Conservation (phyloP, 208 protist species). For the Tritrichomonas foetus region DNA sequence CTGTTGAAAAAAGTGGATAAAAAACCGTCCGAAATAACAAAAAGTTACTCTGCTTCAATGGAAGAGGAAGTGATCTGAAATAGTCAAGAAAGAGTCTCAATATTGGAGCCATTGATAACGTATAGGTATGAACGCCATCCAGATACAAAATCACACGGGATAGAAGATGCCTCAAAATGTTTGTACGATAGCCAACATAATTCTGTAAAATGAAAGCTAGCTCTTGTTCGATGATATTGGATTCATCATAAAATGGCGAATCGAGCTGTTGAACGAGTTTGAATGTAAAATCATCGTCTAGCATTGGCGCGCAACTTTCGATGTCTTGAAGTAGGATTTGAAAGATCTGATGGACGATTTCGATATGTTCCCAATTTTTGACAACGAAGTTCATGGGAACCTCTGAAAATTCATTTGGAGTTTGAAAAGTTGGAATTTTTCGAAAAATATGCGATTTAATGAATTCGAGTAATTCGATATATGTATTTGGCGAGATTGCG, state of each 20-base stretch:
- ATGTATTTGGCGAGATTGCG: not conserved
- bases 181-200: not conserved
- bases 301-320: not conserved
- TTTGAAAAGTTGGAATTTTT: not conserved
- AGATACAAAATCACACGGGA: not conserved
- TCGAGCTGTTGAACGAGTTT: not conserved
- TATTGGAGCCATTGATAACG: not conserved
- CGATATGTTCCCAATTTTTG: not conserved
- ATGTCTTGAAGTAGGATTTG: not conserved
- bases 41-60: not conserved
- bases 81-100: not conserved
- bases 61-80: not conserved
- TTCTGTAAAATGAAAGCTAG: not conserved
- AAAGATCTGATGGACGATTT: not conserved
- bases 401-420: not conserved
- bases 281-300: not conserved
- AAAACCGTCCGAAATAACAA: not conserved
- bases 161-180: not conserved
- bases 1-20: constrained; percentile 14
- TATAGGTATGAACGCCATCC: not conserved
- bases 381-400: not conserved
- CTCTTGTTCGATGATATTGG: not conserved
- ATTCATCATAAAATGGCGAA: not conserved
- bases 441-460: not conserved
- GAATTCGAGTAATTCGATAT: not conserved